Evolutionary conservation across 2,329 filamentous ascomycete genomes (phyloP).

Genomic region (Cytospora leucostoma): DNA sequence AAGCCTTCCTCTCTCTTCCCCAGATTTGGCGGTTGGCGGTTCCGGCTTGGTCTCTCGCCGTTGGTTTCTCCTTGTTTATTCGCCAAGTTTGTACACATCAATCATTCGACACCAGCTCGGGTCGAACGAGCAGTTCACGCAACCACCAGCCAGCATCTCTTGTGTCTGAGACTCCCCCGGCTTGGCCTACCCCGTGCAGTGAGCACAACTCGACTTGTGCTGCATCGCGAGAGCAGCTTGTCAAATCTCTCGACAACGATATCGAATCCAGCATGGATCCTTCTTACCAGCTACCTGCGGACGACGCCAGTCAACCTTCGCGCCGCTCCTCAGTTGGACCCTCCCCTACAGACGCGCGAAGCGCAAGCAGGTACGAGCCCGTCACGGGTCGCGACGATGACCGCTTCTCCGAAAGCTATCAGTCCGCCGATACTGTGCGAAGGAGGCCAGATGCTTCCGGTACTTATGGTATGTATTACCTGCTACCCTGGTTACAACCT

Average conservation of each 20-base stretch:
- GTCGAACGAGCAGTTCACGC: conserved; percentile 3
- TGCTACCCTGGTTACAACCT: conserved; percentile 13
- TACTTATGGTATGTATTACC: conserved; percentile 52
- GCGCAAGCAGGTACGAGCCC: conserved; percentile 41
- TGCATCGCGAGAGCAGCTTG: background rate
- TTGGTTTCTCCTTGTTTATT: conserved; percentile 14
- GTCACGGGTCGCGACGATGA: conserved; percentile 44
- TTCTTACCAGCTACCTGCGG: conserved; percentile 33
- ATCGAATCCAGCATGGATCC: conserved; percentile 46
- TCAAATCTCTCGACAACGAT: background rate
- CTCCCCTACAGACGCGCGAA: conserved; percentile 55
- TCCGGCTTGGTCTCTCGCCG: conserved; percentile 3
- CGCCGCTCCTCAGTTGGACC: conserved; percentile 38
- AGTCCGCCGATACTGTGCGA: conserved; percentile 62
- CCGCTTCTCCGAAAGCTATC: conserved; percentile 53
- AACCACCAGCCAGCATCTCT: conserved; percentile 1
- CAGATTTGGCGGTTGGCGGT: conserved; percentile 8
- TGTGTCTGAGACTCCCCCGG: conserved; percentile 12
- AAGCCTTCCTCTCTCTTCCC: background rate
- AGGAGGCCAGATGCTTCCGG: conserved; percentile 53
- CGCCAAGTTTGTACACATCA: conserved; percentile 10
- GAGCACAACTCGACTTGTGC: conserved; percentile 7
- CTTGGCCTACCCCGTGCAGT: conserved; percentile 5
- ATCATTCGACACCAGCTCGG: conserved; percentile 9
- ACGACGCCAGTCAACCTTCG: conserved; percentile 17